Evolutionary conservation across 495 filamentous ascomycete genomes (phyloP), one percentile per base, ranked within the genome.

Genomic region (Talaromyces liani): DNA sequence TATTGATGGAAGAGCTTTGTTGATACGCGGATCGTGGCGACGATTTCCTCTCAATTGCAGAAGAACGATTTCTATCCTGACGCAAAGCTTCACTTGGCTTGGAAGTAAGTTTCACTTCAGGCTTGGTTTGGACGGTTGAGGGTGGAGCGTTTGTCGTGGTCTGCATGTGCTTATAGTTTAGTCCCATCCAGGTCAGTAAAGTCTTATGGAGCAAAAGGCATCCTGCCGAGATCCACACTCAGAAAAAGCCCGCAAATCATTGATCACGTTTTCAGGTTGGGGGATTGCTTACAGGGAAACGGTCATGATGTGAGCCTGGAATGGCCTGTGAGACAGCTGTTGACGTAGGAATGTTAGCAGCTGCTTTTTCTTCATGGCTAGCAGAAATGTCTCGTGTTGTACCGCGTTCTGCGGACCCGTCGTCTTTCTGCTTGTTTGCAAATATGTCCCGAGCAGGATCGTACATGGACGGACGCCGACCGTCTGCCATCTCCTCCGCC

Each of bases 361-460:
- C 45, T 56, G 24, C 16, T 27, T 16, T 14, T 29, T 10, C 20
- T 56, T 29, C 27, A 29, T 56, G 53, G 9, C 53, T 29, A 29
- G 12, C 22, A 56, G 27, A 56, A 56, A 9, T 27, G 16, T 36
- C 27, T 7, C 20, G 12, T 24, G 27, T 20, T 18, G 18, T 36
- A 36, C 63, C 53, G 56, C 61, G 61, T 57, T 64, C 56, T 51
- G 36, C 57, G 41, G 62, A 61, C 61, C 29, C 39, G 55, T 64
- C 65, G 33, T 57, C 31, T 39, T 57, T 27, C 39, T 49, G 14
- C 24, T 47, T 20, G 29, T 27, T 58, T 20, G 39, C 20, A 66
- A 67, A 79, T 58, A 65, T 68, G 68, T 80, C 77, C 65, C 77
- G 68, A 39, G 77, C 77, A 31, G 77, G 74, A 70, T 80, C 77